phyloP scores from a whole-genome alignment of 1,284 basidiomycete genomes.

The Xerocomus minutiporus region DNA sequence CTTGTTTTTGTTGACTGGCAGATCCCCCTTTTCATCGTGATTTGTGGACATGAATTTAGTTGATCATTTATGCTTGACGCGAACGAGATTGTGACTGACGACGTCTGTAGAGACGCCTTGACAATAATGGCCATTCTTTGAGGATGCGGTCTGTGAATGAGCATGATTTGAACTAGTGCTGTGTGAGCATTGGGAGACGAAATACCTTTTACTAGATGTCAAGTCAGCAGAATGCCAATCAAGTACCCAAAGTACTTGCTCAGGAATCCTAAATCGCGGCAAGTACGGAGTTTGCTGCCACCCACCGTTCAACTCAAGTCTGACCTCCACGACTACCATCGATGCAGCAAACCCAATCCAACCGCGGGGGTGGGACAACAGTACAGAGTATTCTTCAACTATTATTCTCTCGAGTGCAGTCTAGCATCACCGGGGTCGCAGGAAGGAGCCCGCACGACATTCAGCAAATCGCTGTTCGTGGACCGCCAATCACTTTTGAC shows the following conservation, averaged over 20 bases:
- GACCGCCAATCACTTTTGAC: constrained; percentile 14
- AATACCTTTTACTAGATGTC: not conserved
- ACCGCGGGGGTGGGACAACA: not conserved
- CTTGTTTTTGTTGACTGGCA: constrained; percentile 3
- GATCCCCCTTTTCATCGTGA: constrained; percentile 1
- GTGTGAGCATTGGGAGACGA: not conserved
- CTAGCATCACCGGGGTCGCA: not conserved
- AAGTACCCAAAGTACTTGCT: not conserved
- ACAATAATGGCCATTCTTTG: not conserved
- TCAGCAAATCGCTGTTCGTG: constrained; percentile 22
- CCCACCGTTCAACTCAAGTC: not conserved
- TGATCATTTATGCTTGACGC: not conserved
- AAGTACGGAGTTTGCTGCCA: not conserved
- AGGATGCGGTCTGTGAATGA: not conserved
- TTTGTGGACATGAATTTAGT: constrained; percentile 2
- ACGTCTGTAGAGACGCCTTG: not conserved
- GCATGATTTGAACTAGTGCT: not conserved
- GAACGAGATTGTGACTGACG: not conserved
- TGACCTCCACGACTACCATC: not conserved
- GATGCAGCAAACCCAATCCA: constrained; percentile 8
- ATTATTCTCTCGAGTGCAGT: constrained; percentile 16
- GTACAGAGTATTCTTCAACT: constrained; percentile 11
- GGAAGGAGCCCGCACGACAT: constrained; percentile 14
- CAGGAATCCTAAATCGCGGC: not conserved
- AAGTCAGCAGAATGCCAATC: not conserved